A percentile compares a stretch with the other conserved stretches of the same genome.
Conservation (phyloP, 2,329 filamentous ascomycete genomes). For the Atkinsonella hypoxylon region DNA sequence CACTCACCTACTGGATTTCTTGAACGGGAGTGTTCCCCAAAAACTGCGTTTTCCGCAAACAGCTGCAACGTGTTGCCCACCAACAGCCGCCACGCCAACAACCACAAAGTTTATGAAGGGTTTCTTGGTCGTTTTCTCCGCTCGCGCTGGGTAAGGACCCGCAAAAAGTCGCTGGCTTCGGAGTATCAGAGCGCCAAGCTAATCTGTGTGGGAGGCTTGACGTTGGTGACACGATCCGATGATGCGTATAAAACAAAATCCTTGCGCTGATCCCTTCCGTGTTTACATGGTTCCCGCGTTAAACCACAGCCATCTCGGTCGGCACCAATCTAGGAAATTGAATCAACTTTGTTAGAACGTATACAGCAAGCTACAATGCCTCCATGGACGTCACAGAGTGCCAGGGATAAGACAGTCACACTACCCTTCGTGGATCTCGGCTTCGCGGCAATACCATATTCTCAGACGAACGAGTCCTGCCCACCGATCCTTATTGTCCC, state of each 20-base stretch:
- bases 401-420: background rate
- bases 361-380: background rate
- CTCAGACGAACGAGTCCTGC: background rate
- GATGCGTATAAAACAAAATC: background rate
- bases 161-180: background rate
- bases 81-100: background rate
- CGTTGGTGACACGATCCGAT: background rate
- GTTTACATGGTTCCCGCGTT: too few species aligned
- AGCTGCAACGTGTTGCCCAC: background rate
- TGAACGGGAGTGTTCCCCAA: background rate
- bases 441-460: slow-evolving; percentile 1
- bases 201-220: background rate
- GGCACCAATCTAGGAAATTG: too few species aligned
- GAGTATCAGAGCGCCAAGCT: background rate
- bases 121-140: background rate
- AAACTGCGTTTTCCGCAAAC: background rate
- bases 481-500: slow-evolving; percentile 1
- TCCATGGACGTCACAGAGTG: background rate
- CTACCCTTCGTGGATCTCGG: background rate
- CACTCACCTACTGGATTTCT: background rate
- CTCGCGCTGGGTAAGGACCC: background rate
- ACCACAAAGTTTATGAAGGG: background rate
- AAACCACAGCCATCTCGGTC: too few species aligned
- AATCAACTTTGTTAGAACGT: too few species aligned
- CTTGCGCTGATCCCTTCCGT: background rate